Conservation (phyloP, 225 moss, liverwort and hornwort genomes). For the Bryum argenteum region DNA sequence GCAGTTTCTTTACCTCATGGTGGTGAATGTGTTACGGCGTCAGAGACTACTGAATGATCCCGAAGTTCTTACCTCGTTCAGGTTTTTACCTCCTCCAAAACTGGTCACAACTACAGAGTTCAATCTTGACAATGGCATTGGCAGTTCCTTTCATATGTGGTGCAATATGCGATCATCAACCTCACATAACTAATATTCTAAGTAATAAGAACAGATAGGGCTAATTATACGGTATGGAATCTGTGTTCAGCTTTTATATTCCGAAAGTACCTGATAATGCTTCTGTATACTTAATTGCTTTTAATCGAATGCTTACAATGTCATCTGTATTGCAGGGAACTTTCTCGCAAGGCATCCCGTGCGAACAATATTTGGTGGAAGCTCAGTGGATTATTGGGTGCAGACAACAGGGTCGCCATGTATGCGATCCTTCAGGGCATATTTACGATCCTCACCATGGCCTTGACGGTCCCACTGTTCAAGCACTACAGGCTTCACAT, state of each 20-base stretch:
- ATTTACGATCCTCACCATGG: constrained; percentile 91
- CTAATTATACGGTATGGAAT: no score
- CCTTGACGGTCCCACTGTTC: constrained; percentile 86
- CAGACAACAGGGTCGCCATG: constrained; percentile 78
- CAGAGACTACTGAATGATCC: constrained; percentile 92
- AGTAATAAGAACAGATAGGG: no score
- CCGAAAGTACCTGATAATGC: not conserved
- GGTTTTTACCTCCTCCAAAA: constrained; percentile 42
- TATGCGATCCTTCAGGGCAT: constrained; percentile 91
- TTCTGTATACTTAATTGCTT: constrained; percentile 3
- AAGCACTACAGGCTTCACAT: constrained; percentile 84
- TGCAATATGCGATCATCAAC: no score
- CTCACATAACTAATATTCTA: no score
- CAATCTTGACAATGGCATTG: no score
- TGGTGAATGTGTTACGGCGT: constrained; percentile 89
- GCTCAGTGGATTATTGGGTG: constrained; percentile 81
- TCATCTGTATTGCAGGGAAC: constrained; percentile 61
- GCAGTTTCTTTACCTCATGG: constrained; percentile 90
- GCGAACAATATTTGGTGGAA: constrained; percentile 99
- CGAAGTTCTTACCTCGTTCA: constrained; percentile 95
- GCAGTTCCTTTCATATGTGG: no score
- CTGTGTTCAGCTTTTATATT: not conserved
- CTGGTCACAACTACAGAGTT: not conserved
- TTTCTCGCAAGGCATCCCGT: constrained; percentile 91
- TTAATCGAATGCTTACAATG: not conserved